Percentiles rank a stretch among this genome's conserved stretches.
Evolutionary conservation across 306 rosid genomes (phyloP).

Genomic region (Aeschynomene evenia): DNA sequence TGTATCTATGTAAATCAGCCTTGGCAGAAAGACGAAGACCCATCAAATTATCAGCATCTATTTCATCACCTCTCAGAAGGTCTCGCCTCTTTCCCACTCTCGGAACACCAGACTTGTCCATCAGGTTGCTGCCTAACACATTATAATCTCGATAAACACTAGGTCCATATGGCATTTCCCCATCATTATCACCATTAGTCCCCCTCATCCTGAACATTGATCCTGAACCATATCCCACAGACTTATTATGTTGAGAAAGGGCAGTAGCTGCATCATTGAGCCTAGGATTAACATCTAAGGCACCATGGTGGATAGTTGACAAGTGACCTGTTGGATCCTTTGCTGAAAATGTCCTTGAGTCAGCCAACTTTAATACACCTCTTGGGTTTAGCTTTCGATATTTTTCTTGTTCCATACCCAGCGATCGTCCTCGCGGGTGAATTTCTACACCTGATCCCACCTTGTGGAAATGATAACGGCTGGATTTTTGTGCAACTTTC

Average conservation of each 20-base stretch:
- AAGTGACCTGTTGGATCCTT: conserved; percentile 44
- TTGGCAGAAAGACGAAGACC: conserved; percentile 60
- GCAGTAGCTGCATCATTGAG: conserved; percentile 53
- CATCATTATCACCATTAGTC: conserved; percentile 48
- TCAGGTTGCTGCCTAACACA: conserved; percentile 36
- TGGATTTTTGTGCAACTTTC: conserved; percentile 48
- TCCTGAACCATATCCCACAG: conserved; percentile 53
- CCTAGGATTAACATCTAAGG: conserved; percentile 57
- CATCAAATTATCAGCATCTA: conserved; percentile 46
- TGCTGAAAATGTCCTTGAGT: conserved; percentile 47
- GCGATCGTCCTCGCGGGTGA: conserved; percentile 40
- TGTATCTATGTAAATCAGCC: conserved; percentile 50
- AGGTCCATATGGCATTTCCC: conserved; percentile 55
- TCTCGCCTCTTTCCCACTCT: conserved; percentile 67
- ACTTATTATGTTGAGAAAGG: conserved; percentile 50
- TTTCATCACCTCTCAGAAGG: conserved; percentile 51
- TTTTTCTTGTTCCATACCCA: conserved; percentile 45
- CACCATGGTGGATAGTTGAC: conserved; percentile 48
- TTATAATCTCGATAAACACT: conserved; percentile 50
- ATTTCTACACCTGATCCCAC: conserved; percentile 49
- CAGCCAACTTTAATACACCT: conserved; percentile 74
- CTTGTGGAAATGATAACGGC: conserved; percentile 48
- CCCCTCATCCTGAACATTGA: conserved; percentile 55
- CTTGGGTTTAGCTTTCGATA: conserved; percentile 67
- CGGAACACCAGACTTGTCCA: conserved; percentile 53